Evolutionary conservation across 1,139 yeast genomes (phyloP).

Genomic region (Lizanozyma gosingica): DNA sequence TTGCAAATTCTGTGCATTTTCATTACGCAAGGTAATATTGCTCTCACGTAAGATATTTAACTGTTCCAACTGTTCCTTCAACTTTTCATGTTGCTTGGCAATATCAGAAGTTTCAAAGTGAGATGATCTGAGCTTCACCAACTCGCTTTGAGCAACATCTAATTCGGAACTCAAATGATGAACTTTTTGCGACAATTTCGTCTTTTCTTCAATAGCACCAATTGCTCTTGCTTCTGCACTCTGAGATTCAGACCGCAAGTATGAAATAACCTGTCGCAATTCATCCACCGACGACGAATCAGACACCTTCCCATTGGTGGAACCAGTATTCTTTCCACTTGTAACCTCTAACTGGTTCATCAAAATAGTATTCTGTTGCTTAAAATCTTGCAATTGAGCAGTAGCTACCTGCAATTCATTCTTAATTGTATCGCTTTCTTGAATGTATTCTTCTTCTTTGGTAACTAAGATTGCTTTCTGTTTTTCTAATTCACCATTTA

Average conservation of each 20-base stretch:
- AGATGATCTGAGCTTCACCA: constrained; percentile 25
- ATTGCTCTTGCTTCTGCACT: constrained; percentile 43
- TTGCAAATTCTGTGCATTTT: constrained; percentile 21
- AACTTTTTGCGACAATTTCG: constrained; percentile 24
- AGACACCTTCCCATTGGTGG: constrained; percentile 10
- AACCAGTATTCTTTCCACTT: background rate
- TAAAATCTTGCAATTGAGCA: constrained; percentile 44
- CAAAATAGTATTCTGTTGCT: constrained; percentile 57
- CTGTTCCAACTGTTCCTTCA: constrained; percentile 57
- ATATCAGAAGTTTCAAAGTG: constrained; percentile 30
- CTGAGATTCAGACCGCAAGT: constrained; percentile 72
- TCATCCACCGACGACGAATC: constrained; percentile 14
- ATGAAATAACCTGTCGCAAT: constrained; percentile 48
- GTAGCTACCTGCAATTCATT: constrained; percentile 43
- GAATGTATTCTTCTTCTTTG: constrained; percentile 19
- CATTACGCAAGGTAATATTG: constrained; percentile 57
- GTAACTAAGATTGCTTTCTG: constrained; percentile 13
- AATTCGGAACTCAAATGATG: constrained; percentile 33
- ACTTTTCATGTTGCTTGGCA: constrained; percentile 41
- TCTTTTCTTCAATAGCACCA: constrained; percentile 19
- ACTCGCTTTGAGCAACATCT: constrained; percentile 34
- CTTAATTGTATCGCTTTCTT: constrained; percentile 11
- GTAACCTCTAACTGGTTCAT: constrained; percentile 57
- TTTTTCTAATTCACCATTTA: constrained; percentile 12
- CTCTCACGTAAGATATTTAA: constrained; percentile 67